A percentile compares a stretch with the other conserved stretches of the same genome.
Conservation (phyloP, 495 filamentous ascomycete genomes). For the Aspergillus steynii region DNA sequence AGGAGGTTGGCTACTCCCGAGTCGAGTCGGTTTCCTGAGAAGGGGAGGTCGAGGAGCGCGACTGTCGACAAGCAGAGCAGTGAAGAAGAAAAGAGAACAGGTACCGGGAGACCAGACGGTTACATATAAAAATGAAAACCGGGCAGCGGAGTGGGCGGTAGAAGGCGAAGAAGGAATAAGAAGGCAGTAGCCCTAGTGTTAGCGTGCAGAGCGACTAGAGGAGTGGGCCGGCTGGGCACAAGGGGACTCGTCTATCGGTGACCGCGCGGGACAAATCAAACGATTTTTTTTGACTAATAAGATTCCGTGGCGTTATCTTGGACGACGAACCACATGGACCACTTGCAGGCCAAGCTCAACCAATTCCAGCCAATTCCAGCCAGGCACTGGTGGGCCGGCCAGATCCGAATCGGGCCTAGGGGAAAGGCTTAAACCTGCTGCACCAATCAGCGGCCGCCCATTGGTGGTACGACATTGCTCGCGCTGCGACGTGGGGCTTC, state of each 20-base stretch:
- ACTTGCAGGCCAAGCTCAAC: not conserved
- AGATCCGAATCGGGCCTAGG: not conserved
- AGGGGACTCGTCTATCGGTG: not conserved
- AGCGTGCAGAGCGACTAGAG: not conserved
- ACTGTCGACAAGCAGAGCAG: not conserved
- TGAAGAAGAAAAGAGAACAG: not conserved
- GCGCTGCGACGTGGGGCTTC: not conserved
- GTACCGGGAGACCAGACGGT: too few relatives aligned
- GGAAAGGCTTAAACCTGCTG: not conserved
- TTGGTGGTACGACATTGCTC: not conserved
- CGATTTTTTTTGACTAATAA: conserved; percentile 8
- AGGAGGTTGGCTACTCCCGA: conserved; percentile 1
- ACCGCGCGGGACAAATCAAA: not conserved
- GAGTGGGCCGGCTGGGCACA: too few relatives aligned
- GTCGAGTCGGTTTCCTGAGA: conserved; percentile 6
- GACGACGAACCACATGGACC: conserved; percentile 5
- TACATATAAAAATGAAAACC: not conserved
- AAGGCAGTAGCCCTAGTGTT: not conserved
- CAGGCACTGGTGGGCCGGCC: not conserved
- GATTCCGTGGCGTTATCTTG: conserved; percentile 11
- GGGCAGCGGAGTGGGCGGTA: not conserved
- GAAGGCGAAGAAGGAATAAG: not conserved
- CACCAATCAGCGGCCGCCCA: not conserved
- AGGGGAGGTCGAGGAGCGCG: not conserved
- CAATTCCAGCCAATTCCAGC: not conserved